Percentiles rank a stretch among this genome's conserved stretches.
Evolutionary conservation across 2,329 filamentous ascomycete species (phyloP).

Genomic region (Ramularia endophylla): DNA sequence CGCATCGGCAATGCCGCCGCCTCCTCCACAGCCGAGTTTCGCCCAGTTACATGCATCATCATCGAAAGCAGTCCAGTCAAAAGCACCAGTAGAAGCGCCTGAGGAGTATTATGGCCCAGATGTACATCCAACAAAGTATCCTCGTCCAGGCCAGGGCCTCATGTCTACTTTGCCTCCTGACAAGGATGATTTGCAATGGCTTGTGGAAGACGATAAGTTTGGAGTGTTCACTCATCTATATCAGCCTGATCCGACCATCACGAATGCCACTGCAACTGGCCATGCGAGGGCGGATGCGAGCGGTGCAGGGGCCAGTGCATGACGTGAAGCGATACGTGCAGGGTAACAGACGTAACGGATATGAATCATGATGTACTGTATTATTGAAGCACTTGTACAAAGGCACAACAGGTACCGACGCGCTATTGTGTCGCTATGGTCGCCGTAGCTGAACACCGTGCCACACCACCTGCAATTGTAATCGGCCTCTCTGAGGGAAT

Average conservation of each 20-base stretch:
- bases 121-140: conserved; percentile 53
- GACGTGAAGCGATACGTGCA: neutral
- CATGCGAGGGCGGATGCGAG: neutral
- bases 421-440: too few relatives aligned
- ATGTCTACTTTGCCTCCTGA: conserved; percentile 49
- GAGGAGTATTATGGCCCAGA: conserved; percentile 43
- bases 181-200: conserved; percentile 54
- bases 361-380: too few relatives aligned
- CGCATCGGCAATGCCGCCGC: neutral
- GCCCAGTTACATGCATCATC: too few relatives aligned
- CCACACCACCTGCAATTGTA: too few relatives aligned
- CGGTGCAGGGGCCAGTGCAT: neutral
- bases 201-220: conserved; percentile 52
- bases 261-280: conserved; percentile 1
- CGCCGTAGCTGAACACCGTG: too few relatives aligned
- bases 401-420: too few relatives aligned
- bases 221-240: conserved; percentile 51
- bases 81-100: neutral
- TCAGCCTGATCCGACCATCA: conserved; percentile 12
- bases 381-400: too few relatives aligned
- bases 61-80: neutral
- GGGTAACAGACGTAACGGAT: too few relatives aligned
- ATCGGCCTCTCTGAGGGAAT: too few relatives aligned
- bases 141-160: conserved; percentile 57
- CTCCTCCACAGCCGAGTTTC: neutral